These are phyloP conservation scores for Claviceps spartinae DNA, from an alignment of 2,329 filamentous ascomycete species.

Conservation along the genomic window DNA sequence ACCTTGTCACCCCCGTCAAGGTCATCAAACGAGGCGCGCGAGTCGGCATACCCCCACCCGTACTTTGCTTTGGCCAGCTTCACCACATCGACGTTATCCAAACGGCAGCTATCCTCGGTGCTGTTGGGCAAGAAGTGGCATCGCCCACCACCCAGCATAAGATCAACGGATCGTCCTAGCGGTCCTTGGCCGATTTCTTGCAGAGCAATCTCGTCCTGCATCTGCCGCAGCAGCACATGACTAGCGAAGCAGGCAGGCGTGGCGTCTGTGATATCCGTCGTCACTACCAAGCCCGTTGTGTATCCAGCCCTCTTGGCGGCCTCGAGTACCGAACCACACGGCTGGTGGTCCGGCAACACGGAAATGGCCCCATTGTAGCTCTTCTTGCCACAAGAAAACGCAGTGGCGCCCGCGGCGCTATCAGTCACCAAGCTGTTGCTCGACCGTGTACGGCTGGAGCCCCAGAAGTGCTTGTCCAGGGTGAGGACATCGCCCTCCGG, in stretches of 20 bases:
- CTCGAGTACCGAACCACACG: constrained; percentile 86
- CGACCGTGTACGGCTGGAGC: constrained; percentile 75
- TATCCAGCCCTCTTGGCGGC: constrained; percentile 88
- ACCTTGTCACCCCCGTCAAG: constrained; percentile 54
- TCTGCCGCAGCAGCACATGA: constrained; percentile 65
- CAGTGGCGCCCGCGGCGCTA: constrained; percentile 91
- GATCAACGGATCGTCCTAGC: constrained; percentile 73
- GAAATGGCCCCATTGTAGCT: constrained; percentile 96
- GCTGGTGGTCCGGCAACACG: constrained; percentile 68
- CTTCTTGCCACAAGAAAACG: constrained; percentile 85
- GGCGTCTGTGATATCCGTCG: constrained; percentile 87
- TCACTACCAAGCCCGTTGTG: constrained; percentile 85
- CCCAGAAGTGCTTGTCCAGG: constrained; percentile 81
- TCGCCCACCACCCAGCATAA: constrained; percentile 84
- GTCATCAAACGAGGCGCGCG: constrained; percentile 61
- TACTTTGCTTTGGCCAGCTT: constrained; percentile 57
- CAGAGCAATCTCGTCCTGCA: constrained; percentile 83
- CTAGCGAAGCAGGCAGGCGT: constrained; percentile 91
- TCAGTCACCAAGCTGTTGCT: constrained; percentile 81
- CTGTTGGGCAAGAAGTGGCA: constrained; percentile 87
- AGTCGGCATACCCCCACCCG: constrained; percentile 67
- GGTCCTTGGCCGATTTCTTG: constrained; percentile 85
- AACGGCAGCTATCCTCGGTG: constrained; percentile 67
- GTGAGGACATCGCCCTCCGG: constrained; percentile 61
- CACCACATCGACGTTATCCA: constrained; percentile 64